Evolutionary conservation across 2,329 filamentous ascomycete species (phyloP), one percentile per base, ranked within the genome.

Genomic region (Aureobasidium namibiae): DNA sequence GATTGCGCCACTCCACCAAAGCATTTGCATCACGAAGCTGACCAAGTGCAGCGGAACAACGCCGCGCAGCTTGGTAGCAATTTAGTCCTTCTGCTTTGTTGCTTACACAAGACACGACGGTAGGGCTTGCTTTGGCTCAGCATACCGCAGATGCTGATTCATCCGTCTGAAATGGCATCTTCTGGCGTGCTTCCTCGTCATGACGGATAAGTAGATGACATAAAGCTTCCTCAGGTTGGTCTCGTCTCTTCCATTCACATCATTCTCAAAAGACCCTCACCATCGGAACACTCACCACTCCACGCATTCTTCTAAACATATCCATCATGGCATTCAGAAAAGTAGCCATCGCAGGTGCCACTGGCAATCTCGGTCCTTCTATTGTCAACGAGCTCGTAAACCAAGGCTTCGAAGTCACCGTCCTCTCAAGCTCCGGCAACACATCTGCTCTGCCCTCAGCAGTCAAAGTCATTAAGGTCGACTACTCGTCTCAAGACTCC

Each of bases 341-440:
- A 5, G 23, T 59, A 21, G 56, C 45, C 11, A 45, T 59, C 4
- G 56, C 56, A 24, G 56, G 56, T 34, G 68, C 71, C 21, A 67
- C 67, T 11, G 76, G 76, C 36, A 75, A 75, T 58, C 68, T 78
- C 11, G 76, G 76, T 2, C 69, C 70, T 4, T 63, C 69, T 11
- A 66, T 79, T 31, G 65, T 79, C 33, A 62, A 73, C 13, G 69
- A 70, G 3, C 75, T 80, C 44, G 66, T 77, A 38, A 65, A 68
- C 14, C 44, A 49, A 50, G 70, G 70, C 11, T 70, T 73, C 63
- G 64, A 63, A 44, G 64, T 72, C 58, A 72, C 69, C 6, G 67
- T 69, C 41, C 65, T 73, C 39, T 67, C 67, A 2, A 69, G 70
- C n/a, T 50, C 65, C n/a, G 29, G 56, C 53, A 46, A 64, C 56